Evolutionary conservation across 1,139 yeast genomes (phyloP), one percentile per base, ranked within the genome.

Genomic region (Zygosaccharomyces pseudobailii): DNA sequence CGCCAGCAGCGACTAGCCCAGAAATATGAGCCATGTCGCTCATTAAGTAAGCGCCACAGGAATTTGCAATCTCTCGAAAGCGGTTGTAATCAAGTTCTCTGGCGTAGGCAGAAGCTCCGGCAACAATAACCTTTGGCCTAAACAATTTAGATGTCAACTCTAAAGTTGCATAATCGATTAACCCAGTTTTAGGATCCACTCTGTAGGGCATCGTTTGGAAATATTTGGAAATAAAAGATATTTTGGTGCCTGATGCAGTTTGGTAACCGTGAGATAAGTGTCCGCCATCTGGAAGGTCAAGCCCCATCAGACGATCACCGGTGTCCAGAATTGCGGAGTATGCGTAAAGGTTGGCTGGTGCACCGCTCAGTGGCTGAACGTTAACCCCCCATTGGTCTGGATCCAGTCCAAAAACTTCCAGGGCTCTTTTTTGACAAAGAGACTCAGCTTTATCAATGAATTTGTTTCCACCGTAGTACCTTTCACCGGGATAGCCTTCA

Each of bases 191-290:
- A 64, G 82, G 84, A 64, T 90, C 78, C 54, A 90, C 82, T 66
- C 95, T 80, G 75, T 90, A 90, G 33, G 97, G 97, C 96, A 90
- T 88, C 52, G 97, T 89, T 74, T 88, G 95, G 74, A 90, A 90
- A 71, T 90, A 90, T 64, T 88, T 90, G 43, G 97, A 89, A 54
- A 90, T 84, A 62, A 79, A 88, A 19, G 96, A 87, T 59, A 90
- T 89, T 76, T 90, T 90, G 55, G 90, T 79, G 49, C 88, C 75
- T 55, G 85, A 83, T 28, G 59, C 56, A 44, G 95, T 86, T 73
- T 89, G 96, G 73, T 90, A 90, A 53, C 97, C 97, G 67, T 90
- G 97, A 41, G 96, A 87, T 66, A 90, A 79, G 69, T 90, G 97
- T 49, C 97, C 97, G 60, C 97, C 97, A 62, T 90, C 97, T 55